Conservation (phyloP, 1,139 yeast species). For the Pichia sp. region DNA sequence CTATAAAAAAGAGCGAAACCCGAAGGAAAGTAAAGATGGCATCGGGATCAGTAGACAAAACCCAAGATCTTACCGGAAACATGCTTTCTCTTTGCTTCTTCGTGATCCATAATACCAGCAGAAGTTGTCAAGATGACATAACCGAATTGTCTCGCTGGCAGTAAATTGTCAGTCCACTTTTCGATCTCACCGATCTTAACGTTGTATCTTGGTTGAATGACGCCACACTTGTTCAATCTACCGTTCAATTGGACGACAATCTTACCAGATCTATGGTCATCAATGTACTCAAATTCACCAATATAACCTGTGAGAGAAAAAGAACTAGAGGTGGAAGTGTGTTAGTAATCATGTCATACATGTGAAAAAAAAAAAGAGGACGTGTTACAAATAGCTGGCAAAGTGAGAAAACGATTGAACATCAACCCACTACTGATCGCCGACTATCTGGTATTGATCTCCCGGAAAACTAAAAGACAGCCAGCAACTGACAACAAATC, state of each 20-base stretch:
- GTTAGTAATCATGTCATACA: conserved; percentile 10
- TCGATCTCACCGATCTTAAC: conserved; percentile 89
- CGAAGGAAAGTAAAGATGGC: too few relatives aligned
- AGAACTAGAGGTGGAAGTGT: background rate
- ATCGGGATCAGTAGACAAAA: conserved; percentile 85
- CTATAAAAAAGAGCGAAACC: too few relatives aligned
- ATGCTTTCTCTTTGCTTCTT: conserved; percentile 99
- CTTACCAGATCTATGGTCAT: conserved; percentile 99
- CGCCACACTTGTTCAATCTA: conserved; percentile 98
- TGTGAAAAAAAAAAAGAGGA: conserved; percentile 2
- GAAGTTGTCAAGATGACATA: conserved; percentile 95
- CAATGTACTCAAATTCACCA: conserved; percentile 98
- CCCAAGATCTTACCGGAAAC: conserved; percentile 98
- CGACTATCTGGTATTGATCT: conserved; percentile 37
- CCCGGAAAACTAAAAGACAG: conserved; percentile 98
- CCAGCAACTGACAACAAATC: conserved; percentile 56
- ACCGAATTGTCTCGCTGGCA: conserved; percentile 99
- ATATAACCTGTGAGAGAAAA: conserved; percentile 56
- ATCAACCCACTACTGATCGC: conserved; percentile 20
- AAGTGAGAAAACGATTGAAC: conserved; percentile 30
- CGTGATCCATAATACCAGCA: conserved; percentile 99
- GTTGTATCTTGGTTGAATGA: conserved; percentile 96
- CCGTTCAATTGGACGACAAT: conserved; percentile 96
- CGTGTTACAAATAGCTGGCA: conserved; percentile 69
- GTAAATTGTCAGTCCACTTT: conserved; percentile 95